Base-by-base conservation (phyloP, 495 filamentous ascomycete genomes). In the Penicillium daleae region DNA sequence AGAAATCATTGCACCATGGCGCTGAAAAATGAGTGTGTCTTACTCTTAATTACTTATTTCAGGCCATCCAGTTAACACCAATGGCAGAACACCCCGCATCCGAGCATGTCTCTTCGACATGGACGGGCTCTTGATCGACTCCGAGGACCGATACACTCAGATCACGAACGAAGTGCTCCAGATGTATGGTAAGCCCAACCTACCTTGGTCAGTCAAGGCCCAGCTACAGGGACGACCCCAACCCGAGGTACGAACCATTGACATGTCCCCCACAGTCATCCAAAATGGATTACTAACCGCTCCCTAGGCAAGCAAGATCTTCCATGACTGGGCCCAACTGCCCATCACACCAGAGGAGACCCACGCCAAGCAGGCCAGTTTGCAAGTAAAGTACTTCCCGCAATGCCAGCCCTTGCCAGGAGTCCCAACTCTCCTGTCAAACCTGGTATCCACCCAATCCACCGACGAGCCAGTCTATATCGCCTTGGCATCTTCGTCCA, bases 91-190 rank as follows among this genome's bases (percentile, higher is more conserved):
- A 26, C 92, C 92, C 26, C 88, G 89, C 50, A 85, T 98, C 59
- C 86, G 92, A 59, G 95, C 95, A 61, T 97, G 93, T 78, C 88
- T 99, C 60, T 99, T 99, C 72, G 95, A 99, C 82, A 97, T 99
- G 93, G 95, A 99, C 72, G 95, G 95, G 46, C 88, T 99, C 29
- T 84, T 99, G 21, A 88, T 99, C 64, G 88, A 98, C 76, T 92
- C 92, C 17, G 95, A 99, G 70, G 96, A 99, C 73, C 84, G 90
- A 60, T 98, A 98, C 80, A 95, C 92, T 0, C 72, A 85, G 26
- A 89, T 89, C 74, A 90, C 91, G 29, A 97, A 98, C 75, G 75
- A 86, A 39, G 83, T 98, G 42, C 89, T 99, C 7, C 78, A 80
- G 42, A 85, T 90, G 70, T 89, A 93, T 72, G 84, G 84, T 61